phyloP scores from a whole-genome alignment of 2,329 filamentous ascomycete species.

The Hymenotorrendiella dingleyae region DNA sequence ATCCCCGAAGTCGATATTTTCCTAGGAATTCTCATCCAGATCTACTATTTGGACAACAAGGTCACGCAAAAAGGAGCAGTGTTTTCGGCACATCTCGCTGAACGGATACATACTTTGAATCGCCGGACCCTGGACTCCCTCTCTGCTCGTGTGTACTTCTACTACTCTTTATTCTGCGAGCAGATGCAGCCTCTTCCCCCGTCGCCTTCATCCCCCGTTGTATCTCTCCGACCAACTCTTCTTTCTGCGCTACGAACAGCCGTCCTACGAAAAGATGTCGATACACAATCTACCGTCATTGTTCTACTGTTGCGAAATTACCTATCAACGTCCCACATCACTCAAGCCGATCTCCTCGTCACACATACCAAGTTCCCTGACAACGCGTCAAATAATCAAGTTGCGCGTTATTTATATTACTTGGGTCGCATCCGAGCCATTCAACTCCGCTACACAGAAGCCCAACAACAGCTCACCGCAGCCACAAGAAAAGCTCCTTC shows the following conservation, averaged over 20 bases:
- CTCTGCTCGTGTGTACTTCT: slow-evolving; percentile 95
- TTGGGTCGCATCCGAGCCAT: slow-evolving; percentile 93
- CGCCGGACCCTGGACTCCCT: slow-evolving; percentile 90
- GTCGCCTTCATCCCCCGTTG: slow-evolving; percentile 80
- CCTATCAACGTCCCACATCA: slow-evolving; percentile 90
- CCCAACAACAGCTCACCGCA: slow-evolving; percentile 86
- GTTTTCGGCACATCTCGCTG: slow-evolving; percentile 78
- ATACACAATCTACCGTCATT: slow-evolving; percentile 95
- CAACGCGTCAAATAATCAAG: slow-evolving; percentile 94
- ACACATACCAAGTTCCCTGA: slow-evolving; percentile 94
- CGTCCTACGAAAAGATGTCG: slow-evolving; percentile 93
- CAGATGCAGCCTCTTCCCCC: slow-evolving; percentile 81
- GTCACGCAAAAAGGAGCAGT: slow-evolving; percentile 72
- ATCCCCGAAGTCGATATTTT: slow-evolving; percentile 87
- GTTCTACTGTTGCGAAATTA: slow-evolving; percentile 94
- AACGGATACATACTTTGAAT: slow-evolving; percentile 83
- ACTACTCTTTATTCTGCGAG: slow-evolving; percentile 94
- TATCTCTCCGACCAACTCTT: slow-evolving; percentile 78
- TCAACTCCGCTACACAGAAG: slow-evolving; percentile 93
- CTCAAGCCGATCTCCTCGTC: slow-evolving; percentile 90
- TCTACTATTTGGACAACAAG: slow-evolving; percentile 82
- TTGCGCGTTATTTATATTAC: slow-evolving; percentile 96
- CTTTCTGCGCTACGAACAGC: slow-evolving; percentile 86
- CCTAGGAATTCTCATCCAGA: slow-evolving; percentile 78
- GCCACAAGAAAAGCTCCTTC: slow-evolving; percentile 94